Conservation (phyloP, 352 stramenopile species). For the Phytopythium mirpurense region DNA sequence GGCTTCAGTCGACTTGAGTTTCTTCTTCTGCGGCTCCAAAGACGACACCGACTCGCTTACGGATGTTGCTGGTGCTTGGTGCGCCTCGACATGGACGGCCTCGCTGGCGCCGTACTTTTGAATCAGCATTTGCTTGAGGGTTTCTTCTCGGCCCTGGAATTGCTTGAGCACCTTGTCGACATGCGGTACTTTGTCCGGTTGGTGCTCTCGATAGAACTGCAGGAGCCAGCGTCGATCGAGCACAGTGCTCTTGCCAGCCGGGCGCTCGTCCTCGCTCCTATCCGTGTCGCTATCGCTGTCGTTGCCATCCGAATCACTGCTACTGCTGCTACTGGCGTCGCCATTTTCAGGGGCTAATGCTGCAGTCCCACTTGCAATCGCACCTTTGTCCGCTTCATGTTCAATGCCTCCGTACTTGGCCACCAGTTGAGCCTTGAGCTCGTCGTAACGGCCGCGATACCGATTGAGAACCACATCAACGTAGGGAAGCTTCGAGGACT, state of each 20-base stretch:
- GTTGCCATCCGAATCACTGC: not conserved
- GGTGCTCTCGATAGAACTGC: constrained; percentile 46
- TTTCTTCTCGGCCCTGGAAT: constrained; percentile 58
- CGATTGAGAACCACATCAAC: constrained; percentile 51
- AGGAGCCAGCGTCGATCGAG: constrained; percentile 46
- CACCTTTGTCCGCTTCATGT: not conserved
- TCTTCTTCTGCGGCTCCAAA: constrained; percentile 15
- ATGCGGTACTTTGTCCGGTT: constrained; percentile 43
- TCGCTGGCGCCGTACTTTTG: constrained; percentile 33
- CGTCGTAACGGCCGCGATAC: constrained; percentile 46
- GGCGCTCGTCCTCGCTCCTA: not conserved
- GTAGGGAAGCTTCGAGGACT: constrained; percentile 40
- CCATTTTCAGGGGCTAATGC: not conserved
- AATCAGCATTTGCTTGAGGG: constrained; percentile 51
- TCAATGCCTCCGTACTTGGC: constrained; percentile 37
- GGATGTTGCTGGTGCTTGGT: not conserved
- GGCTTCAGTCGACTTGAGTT: constrained; percentile 10
- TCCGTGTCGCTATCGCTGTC: no score
- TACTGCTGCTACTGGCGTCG: constrained; percentile 1
- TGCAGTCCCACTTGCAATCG: no score
- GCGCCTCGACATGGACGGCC: no score
- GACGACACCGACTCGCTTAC: not conserved
- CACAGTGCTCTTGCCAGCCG: constrained; percentile 14
- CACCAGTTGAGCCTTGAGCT: constrained; percentile 44
- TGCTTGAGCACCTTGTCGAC: constrained; percentile 49